Percentiles rank a stretch among this genome's conserved stretches.
Evolutionary conservation across 169 alveolate genomes (phyloP).

Genomic region (Plasmodium gaboni): DNA sequence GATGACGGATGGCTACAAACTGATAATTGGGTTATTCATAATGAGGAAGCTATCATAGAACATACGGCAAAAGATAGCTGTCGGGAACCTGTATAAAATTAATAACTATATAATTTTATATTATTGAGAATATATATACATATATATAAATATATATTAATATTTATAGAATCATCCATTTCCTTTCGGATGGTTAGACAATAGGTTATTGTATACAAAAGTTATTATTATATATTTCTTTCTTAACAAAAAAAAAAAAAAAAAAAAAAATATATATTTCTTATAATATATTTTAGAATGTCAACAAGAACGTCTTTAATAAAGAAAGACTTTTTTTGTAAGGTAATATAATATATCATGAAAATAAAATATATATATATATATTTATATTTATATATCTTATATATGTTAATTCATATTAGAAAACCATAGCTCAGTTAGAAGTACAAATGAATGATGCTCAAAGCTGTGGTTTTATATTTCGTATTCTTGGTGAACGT

Average conservation of each 20-base stretch:
- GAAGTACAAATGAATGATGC: conserved; percentile 75
- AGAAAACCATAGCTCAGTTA: conserved; percentile 75
- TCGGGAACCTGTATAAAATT: conserved; percentile 56
- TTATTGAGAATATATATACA: neutral
- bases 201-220: conserved; percentile 27
- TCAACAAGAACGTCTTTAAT: conserved; percentile 61
- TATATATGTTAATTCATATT: neutral
- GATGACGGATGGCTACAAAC: conserved; percentile 68
- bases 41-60: conserved; percentile 71
- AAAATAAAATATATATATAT: neutral
- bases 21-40: conserved; percentile 30
- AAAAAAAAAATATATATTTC: neutral
- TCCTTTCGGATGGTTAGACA: conserved; percentile 76
- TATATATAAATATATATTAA: neutral
- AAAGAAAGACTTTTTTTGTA: conserved; percentile 73
- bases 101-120: neutral
- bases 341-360: conserved; percentile 25
- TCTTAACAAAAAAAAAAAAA: neutral
- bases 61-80: conserved; percentile 59
- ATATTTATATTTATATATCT: neutral
- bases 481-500: conserved; percentile 61
- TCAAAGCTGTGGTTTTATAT: conserved; percentile 58
- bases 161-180: conserved; percentile 69
- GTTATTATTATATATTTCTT: neutral
- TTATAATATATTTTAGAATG: conserved; percentile 36